Evolutionary conservation across 2,329 filamentous ascomycete species (phyloP).

Genomic region (Aspergillus phoenicis): DNA sequence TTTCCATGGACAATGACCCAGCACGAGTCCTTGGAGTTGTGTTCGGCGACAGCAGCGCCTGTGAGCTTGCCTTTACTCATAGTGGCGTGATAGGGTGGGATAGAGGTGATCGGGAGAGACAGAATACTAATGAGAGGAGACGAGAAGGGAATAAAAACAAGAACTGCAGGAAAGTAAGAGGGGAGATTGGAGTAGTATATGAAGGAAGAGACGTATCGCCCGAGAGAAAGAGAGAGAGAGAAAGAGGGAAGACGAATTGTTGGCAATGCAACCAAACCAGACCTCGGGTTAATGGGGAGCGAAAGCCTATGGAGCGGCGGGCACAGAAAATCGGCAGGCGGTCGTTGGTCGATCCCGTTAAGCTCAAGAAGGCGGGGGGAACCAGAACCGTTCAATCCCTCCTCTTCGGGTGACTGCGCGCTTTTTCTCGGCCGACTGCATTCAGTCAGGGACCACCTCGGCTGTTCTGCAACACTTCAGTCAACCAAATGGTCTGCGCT

Average conservation of each 20-base stretch:
- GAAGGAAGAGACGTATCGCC: background rate
- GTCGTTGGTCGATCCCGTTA: constrained; percentile 5
- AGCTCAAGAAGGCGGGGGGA: constrained; percentile 2
- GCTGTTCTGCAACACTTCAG: too few species aligned
- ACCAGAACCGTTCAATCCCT: background rate
- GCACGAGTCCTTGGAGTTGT: constrained; percentile 80
- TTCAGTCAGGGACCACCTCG: too few species aligned
- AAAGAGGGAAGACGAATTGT: background rate
- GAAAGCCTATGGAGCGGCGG: background rate
- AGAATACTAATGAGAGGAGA: background rate
- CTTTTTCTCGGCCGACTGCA: background rate
- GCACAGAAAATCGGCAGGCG: background rate
- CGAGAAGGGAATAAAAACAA: background rate
- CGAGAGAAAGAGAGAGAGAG: background rate
- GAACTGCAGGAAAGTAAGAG: background rate
- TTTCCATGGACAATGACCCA: constrained; percentile 90
- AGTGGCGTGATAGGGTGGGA: background rate
- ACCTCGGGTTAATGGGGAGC: constrained; percentile 1
- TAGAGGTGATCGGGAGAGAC: background rate
- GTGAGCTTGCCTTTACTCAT: constrained; percentile 42
- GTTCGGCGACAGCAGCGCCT: constrained; percentile 66
- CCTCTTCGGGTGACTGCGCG: too few species aligned
- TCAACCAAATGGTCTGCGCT: too few species aligned
- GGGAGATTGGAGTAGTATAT: background rate
- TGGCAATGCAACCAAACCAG: background rate